phyloP scores from a whole-genome alignment of 1,139 yeast species.

The Saccharomyces pastorianus region DNA sequence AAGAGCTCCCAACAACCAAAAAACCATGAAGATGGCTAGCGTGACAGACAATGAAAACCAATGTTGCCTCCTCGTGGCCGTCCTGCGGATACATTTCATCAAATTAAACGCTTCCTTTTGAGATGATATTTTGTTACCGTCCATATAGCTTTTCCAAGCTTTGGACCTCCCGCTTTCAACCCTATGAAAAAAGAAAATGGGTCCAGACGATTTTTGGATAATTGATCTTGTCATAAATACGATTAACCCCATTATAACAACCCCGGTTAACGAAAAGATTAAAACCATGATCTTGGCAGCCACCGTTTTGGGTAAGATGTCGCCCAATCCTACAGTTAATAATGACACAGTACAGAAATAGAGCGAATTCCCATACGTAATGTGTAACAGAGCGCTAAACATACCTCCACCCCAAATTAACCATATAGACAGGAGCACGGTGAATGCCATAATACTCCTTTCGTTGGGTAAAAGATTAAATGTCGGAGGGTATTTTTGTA shows the following conservation, averaged over 20 bases:
- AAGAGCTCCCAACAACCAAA: constrained; percentile 68
- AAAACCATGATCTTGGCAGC: constrained; percentile 52
- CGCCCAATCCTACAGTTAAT: constrained; percentile 76
- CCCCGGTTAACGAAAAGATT: constrained; percentile 59
- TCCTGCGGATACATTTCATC: constrained; percentile 44
- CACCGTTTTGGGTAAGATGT: constrained; percentile 46
- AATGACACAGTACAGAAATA: constrained; percentile 67
- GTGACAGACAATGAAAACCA: constrained; percentile 37
- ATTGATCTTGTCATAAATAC: constrained; percentile 62
- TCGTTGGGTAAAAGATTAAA: constrained; percentile 62
- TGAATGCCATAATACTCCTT: constrained; percentile 63
- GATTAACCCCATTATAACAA: constrained; percentile 62
- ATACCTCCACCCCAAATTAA: constrained; percentile 59
- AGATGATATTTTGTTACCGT: constrained; percentile 24
- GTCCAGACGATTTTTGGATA: constrained; percentile 50
- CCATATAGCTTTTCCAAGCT: constrained; percentile 16
- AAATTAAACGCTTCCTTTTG: constrained; percentile 42
- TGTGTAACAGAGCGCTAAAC: constrained; percentile 37
- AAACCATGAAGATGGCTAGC: constrained; percentile 41
- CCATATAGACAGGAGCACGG: constrained; percentile 60
- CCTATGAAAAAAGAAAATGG: constrained; percentile 57
- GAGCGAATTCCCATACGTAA: constrained; percentile 53
- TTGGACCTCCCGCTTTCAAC: constrained; percentile 37
- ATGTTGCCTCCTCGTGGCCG: constrained; percentile 32
- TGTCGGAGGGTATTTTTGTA: constrained; percentile 55